Conservation (phyloP, 2,329 filamentous ascomycete genomes). For the Colletotrichum scovillei region DNA sequence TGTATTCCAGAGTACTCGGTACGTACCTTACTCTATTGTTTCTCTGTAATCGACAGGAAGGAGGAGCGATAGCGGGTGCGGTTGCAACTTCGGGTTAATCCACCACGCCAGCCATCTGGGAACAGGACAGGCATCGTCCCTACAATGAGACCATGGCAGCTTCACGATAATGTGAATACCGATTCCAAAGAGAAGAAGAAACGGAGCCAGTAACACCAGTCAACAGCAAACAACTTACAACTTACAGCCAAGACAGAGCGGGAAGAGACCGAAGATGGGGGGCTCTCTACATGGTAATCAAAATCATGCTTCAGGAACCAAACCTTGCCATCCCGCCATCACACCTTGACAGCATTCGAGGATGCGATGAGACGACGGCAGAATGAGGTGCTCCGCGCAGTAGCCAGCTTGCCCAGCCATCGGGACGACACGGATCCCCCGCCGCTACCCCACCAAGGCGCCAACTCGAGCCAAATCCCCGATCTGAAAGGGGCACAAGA, state of each 20-base stretch:
- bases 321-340: slow-evolving; percentile 5
- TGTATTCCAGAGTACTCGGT: slow-evolving; percentile 10
- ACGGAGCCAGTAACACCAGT: background rate
- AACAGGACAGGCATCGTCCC: slow-evolving; percentile 8
- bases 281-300: background rate
- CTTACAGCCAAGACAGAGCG: background rate
- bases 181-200: background rate
- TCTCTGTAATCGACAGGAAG: background rate
- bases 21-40: slow-evolving; percentile 1
- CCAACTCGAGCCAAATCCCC: slow-evolving; percentile 7
- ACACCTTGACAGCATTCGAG: slow-evolving; percentile 14
- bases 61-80: background rate
- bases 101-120: slow-evolving; percentile 12
- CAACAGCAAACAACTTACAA: background rate
- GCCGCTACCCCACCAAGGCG: slow-evolving; percentile 14
- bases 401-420: background rate
- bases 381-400: slow-evolving; percentile 15
- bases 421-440: slow-evolving; percentile 19
- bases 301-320: background rate
- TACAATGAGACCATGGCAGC: background rate
- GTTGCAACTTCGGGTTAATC: slow-evolving; percentile 13
- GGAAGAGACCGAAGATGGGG: background rate
- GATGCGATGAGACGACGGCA: slow-evolving; percentile 5
- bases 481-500: background rate
- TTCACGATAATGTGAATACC: background rate